Evolutionary conservation across 2,329 filamentous ascomycete species (phyloP).

Genomic region (Rhynchosporium secalis): DNA sequence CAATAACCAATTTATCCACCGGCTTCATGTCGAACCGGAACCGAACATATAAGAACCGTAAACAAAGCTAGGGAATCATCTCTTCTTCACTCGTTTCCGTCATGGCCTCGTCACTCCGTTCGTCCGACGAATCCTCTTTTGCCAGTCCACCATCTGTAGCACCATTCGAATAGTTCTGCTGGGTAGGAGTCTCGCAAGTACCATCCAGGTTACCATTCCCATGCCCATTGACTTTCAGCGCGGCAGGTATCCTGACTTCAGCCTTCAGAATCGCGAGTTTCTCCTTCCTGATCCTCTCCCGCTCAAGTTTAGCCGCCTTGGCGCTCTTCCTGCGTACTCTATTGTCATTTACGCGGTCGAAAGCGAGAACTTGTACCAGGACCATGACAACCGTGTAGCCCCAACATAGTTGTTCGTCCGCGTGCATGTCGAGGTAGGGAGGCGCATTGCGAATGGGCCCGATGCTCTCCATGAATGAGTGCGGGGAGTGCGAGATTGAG

Average conservation of each 20-base stretch:
- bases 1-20: neutral
- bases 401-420: constrained; percentile 43
- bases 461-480: constrained; percentile 36
- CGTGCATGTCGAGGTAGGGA: constrained; percentile 42
- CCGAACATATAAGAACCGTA: neutral
- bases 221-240: constrained; percentile 14
- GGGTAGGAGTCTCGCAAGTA: constrained; percentile 8
- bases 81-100: constrained; percentile 34
- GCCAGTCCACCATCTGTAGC: constrained; percentile 7
- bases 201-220: constrained; percentile 10
- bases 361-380: constrained; percentile 41
- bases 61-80: constrained; percentile 26
- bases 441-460: constrained; percentile 36
- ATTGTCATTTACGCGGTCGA: constrained; percentile 38
- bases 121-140: constrained; percentile 13
- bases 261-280: constrained; percentile 17
- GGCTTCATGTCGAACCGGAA: neutral
- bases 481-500: constrained; percentile 35
- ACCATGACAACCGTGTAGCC: constrained; percentile 44
- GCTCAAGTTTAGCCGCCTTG: constrained; percentile 29
- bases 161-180: constrained; percentile 13
- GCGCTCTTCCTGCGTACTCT: constrained; percentile 30
- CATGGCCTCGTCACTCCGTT: constrained; percentile 26
- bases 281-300: constrained; percentile 23
- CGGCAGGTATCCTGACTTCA: constrained; percentile 9